Base-by-base conservation (phyloP, 2,329 filamentous ascomycete genomes). In the Exophiala phaeomuriformis region DNA sequence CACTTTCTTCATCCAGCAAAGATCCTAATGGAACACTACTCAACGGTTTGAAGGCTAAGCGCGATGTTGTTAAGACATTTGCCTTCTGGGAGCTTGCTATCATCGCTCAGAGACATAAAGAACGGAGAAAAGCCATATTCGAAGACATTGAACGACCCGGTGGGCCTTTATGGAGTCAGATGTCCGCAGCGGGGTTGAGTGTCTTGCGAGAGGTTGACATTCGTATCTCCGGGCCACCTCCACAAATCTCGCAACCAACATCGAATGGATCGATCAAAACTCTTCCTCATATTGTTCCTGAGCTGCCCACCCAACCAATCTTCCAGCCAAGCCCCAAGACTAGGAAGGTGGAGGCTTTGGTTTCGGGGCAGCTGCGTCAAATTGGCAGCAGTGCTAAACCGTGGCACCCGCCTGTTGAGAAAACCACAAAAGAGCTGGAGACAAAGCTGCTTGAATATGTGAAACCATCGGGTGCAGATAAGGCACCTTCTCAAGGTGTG, bases 21-120 rank as follows among this genome's bases (percentile, higher is more conserved):
- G 90, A 96, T 68, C 88, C 91, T 0, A 97, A 95, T 64, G 90
- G 89, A 35, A 95, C 88, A 66, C 75, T 97, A 30, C 69, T 97
- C 46, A 89, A 84, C 52, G 91, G 91, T 0, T 69, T 97, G 43
- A 90, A 84, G 67, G 85, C 85, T 60, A 93, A 90, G 71, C 93
- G 91, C 68, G 77, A 88, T 5, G 76, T 87, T 6, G 82, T 88
- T 56, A 84, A 81, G 79, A 79, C 82, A 0, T 95, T 94, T 68
- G 90, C 91, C 10, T 86, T 95, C 69, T 95, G 90, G 90, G 91
- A 97, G 66, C 75, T 96, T 30, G 82, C 83, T 31, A 77, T 88
- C 52, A 95, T 96, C 62, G 84, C 87, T 36, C 80, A 85, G 52
- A 79, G 82, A 50, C 90, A 86, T 58, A 77, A 84, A 10, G 77